Evolutionary conservation across 805 yeast genomes (phyloP).

Genomic region (Metschnikowia kunwiensis): DNA sequence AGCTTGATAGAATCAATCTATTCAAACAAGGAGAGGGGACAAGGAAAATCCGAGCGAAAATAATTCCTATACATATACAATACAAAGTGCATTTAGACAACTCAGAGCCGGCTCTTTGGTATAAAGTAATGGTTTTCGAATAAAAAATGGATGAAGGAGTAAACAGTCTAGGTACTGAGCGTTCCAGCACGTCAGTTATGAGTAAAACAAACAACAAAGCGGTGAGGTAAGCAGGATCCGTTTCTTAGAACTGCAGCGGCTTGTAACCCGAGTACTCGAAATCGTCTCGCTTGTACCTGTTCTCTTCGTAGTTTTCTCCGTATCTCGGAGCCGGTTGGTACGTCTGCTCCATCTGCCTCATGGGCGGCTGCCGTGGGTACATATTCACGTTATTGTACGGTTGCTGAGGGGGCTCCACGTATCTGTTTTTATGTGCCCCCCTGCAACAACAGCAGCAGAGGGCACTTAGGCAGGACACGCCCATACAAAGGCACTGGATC

Average conservation of each 20-base stretch:
- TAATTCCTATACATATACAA: slow-evolving; percentile 11
- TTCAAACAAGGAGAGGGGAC: slow-evolving; percentile 3
- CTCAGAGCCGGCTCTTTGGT: not conserved
- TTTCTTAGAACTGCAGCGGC: slow-evolving; percentile 12
- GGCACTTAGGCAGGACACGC: slow-evolving; percentile 41
- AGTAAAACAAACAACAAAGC: too few relatives aligned
- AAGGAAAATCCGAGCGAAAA: not conserved
- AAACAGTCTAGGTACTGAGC: too few relatives aligned
- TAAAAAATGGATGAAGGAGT: too few relatives aligned
- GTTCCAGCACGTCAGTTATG: too few relatives aligned
- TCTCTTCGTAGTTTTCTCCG: slow-evolving; percentile 3
- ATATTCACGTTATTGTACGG: slow-evolving; percentile 32
- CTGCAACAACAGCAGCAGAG: slow-evolving; percentile 49
- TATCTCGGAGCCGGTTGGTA: slow-evolving; percentile 14
- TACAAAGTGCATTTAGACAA: slow-evolving; percentile 10
- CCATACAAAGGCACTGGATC: slow-evolving; percentile 57
- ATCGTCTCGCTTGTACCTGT: slow-evolving; percentile 8
- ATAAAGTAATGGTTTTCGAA: too few relatives aligned
- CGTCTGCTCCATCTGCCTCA: slow-evolving; percentile 13
- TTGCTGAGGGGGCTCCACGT: slow-evolving; percentile 20
- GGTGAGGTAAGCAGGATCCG: too few relatives aligned
- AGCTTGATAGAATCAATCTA: not conserved
- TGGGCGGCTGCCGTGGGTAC: slow-evolving; percentile 27
- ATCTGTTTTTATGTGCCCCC: slow-evolving; percentile 19
- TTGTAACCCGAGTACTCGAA: slow-evolving; percentile 12